Evolutionary conservation across 2,329 filamentous ascomycete species (phyloP), one percentile per base, ranked within the genome.

Genomic region (Endothia cerciana): DNA sequence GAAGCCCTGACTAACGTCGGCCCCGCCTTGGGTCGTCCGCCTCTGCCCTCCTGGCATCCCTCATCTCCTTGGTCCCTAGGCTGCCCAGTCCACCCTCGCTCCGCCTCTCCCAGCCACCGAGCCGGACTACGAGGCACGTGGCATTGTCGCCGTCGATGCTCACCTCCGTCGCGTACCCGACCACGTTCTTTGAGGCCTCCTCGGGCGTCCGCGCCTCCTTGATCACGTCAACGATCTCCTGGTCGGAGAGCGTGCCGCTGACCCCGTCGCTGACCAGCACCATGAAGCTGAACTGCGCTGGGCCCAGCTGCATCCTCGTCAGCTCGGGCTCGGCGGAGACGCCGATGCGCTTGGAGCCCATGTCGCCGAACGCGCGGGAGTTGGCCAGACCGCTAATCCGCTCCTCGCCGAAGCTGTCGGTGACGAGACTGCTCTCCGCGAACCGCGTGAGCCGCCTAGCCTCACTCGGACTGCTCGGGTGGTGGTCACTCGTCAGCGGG

Each of bases 371-470:
- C 4, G 95, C 86, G 38, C 95, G 91, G 40, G 92, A 96, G 79
- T 99, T 99, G 71, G 95, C 95, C 0, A 99, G 85, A 0, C 95
- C 94, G 17, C 89, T 89, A 77, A 99, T 95, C 71, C 95, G 93
- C 79, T 98, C 94, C 79, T 99, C 95, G 74, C 95, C 95, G 76
- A 99, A 99, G 41, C 92, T 96, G 79, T 99, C 95, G 0, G 94
- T 95, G 22, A 97, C 90, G 75, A 98, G 94, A 2, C 90, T 85
- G 63, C 58, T 56, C 33, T 83, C 90, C 38, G 91, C 87, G 43
- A 94, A 98, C 59, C 94, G 89, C 55, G 94, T 90, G 30, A 99
- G 85, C 8, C 95, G 88, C 51, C 88, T 89, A 11, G 91, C 89
- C 81, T 99, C 95, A 64, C 89, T 83, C 0, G 95, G 95, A 4